phyloP scores from a whole-genome alignment of 345 rosid species.

The Angophora floribunda region DNA sequence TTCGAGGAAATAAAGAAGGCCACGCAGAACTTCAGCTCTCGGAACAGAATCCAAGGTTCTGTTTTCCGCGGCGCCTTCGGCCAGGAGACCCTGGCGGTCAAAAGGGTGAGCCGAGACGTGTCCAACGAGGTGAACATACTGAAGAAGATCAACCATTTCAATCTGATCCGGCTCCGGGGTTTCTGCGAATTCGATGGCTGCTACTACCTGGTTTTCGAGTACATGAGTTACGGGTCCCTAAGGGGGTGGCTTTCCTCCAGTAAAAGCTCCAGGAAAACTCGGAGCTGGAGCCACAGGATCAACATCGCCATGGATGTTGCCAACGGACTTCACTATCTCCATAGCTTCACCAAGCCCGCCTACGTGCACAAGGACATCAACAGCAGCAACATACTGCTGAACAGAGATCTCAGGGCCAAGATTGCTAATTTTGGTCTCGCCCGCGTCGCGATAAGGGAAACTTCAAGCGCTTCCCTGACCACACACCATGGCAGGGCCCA shows the following conservation, averaged over 20 bases:
- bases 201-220: slow-evolving; percentile 28
- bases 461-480: not conserved
- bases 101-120: slow-evolving; percentile 15
- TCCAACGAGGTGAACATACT: slow-evolving; percentile 33
- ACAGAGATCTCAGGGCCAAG: slow-evolving; percentile 27
- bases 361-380: slow-evolving; percentile 31
- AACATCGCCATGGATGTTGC: slow-evolving; percentile 41
- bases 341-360: slow-evolving; percentile 36
- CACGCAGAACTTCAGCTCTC: slow-evolving; percentile 23
- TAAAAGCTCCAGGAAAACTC: not conserved
- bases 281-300: slow-evolving; percentile 19
- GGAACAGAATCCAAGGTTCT: slow-evolving; percentile 24
- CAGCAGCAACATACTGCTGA: slow-evolving; percentile 29
- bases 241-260: slow-evolving; percentile 13
- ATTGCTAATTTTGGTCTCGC: slow-evolving; percentile 36
- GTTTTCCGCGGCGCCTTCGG: slow-evolving; percentile 24
- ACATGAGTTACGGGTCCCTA: slow-evolving; percentile 26
- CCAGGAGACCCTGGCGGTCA: slow-evolving; percentile 25
- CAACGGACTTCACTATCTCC: slow-evolving; percentile 41
- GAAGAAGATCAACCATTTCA: slow-evolving; percentile 35
- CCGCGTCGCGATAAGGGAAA: not conserved
- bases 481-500: not conserved
- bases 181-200: slow-evolving; percentile 12
- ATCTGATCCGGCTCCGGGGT: slow-evolving; percentile 28
- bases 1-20: slow-evolving; percentile 23